Base-by-base conservation (phyloP, 164 flowering plant species). In the Berberis vulgaris region DNA sequence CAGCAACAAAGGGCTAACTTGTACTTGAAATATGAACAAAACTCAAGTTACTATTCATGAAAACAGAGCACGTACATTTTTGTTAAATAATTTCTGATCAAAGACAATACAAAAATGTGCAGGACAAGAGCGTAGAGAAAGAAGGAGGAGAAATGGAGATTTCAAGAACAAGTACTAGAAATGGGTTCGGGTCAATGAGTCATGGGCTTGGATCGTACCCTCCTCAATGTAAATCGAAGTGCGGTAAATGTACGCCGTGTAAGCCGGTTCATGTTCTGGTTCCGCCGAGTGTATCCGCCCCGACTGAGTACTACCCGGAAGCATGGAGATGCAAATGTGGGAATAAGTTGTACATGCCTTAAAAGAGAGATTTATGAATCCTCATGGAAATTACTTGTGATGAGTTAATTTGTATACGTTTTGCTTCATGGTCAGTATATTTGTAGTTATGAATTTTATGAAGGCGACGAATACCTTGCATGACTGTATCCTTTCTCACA, bases 321-420 rank as follows among this genome's bases (percentile, higher is more conserved):
- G 89, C 87, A 0, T 86, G 92, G 92, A 76, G 94, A 57, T 87
- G 94, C 84, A 87, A 85, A 58, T 87, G 94, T 65, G 87, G 94
- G 47, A 82, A 84, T 76, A 85, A 73, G 73, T 63, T 82, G 65
- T 84, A 73, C 78, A 84, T 84, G 87, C 93, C 93, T 40, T 86
- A 67, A 54, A 0, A 6, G 43, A 39, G n/a, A 41, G n/a, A 50
- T 26, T 5, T 6, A 41, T 6, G n/a, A 6, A 4, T 54, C 5
- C 6, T 8, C 11, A 26, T 8, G 5, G 3, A 10, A 54, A 10
- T 10, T n/a, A 42, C 38, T 55, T 2, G 5, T 55, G 42, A 2
- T 40, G 38, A 26, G 13, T 55, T n/a, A 40, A 41, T 39, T 55
- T 39, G 41, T 38, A 58, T 56, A 56, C 59, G 10, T 38, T 56